phyloP scores from a whole-genome alignment of 108 stramenopile genomes.

The Cyclotella kingstonii region DNA sequence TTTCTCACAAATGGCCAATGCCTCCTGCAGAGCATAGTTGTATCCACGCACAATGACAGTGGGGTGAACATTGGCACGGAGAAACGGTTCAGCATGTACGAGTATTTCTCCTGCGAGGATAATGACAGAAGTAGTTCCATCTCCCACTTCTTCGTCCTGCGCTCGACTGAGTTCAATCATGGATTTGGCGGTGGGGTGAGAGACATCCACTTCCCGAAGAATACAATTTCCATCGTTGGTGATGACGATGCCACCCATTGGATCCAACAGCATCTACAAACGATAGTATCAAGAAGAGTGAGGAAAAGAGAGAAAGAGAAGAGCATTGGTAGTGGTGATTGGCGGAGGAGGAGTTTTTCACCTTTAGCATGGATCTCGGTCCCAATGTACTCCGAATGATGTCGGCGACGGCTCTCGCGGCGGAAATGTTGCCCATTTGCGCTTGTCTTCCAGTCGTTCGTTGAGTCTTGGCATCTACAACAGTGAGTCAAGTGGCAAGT shows the following conservation, averaged over 20 bases:
- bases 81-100: constrained; percentile 95
- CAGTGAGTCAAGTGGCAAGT: constrained; percentile 15
- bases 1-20: constrained; percentile 87
- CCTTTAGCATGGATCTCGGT: constrained; percentile 97
- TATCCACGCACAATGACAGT: constrained; percentile 97
- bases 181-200: constrained; percentile 99
- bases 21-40: constrained; percentile 89
- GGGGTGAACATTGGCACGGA: constrained; percentile 92
- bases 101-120: constrained; percentile 98
- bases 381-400: constrained; percentile 99
- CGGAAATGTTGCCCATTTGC: constrained; percentile 95
- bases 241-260: constrained; percentile 99
- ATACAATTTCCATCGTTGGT: constrained; percentile 99
- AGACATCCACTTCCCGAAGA: constrained; percentile 98
- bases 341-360: constrained; percentile 11
- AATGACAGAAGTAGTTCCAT: constrained; percentile 99
- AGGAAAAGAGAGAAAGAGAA: background rate
- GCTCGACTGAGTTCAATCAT: constrained; percentile 98
- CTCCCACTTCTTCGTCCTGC: constrained; percentile 99
- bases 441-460: constrained; percentile 96
- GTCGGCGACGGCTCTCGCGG: constrained; percentile 93
- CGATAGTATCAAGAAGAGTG: constrained; percentile 9
- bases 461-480: constrained; percentile 92
- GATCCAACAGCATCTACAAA: constrained; percentile 93
- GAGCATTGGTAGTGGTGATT: background rate